Evolutionary conservation across 2,329 filamentous ascomycete species (phyloP).

Genomic region (Balansia obtecta): DNA sequence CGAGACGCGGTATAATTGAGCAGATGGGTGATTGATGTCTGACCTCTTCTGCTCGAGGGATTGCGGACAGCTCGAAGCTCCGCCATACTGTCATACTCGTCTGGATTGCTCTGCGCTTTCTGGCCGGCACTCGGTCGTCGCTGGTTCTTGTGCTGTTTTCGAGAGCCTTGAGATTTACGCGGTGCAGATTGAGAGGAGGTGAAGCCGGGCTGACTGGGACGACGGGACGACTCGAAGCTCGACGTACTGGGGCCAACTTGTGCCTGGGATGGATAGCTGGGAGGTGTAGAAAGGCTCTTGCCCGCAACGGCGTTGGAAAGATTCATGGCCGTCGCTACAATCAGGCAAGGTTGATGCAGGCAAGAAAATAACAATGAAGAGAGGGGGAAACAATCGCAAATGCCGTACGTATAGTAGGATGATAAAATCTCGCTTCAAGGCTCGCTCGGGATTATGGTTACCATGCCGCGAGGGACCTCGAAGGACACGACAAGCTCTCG

Average conservation of each 20-base stretch:
- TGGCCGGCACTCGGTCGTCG: slow-evolving; percentile 47
- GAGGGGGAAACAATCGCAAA: neutral
- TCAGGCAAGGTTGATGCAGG: neutral
- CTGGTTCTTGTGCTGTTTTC: slow-evolving; percentile 76
- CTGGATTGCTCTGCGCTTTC: slow-evolving; percentile 28
- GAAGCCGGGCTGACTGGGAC: slow-evolving; percentile 26
- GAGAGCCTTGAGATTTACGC: slow-evolving; percentile 62
- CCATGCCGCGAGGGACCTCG: slow-evolving; percentile 1
- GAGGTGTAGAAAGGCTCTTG: slow-evolving; percentile 37
- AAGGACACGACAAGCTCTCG: neutral
- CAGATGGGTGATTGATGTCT: slow-evolving; percentile 93
- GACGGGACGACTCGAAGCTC: slow-evolving; percentile 38
- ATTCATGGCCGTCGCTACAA: slow-evolving; percentile 19
- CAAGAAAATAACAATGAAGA: neutral
- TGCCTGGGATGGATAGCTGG: slow-evolving; percentile 27
- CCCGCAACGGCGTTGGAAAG: slow-evolving; percentile 24
- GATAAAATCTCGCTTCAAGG: neutral
- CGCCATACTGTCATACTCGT: slow-evolving; percentile 79
- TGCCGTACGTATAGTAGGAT: neutral
- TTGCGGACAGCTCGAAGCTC: slow-evolving; percentile 55
- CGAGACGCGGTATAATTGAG: slow-evolving; percentile 82
- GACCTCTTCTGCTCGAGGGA: slow-evolving; percentile 63
- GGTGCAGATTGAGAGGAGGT: slow-evolving; percentile 30
- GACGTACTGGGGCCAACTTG: slow-evolving; percentile 30
- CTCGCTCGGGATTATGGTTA: neutral